A percentile compares a stretch with the other conserved stretches of the same genome.
Evolutionary conservation across 208 protist species (phyloP).

Genomic region (Endotrypanum monterogeii): DNA sequence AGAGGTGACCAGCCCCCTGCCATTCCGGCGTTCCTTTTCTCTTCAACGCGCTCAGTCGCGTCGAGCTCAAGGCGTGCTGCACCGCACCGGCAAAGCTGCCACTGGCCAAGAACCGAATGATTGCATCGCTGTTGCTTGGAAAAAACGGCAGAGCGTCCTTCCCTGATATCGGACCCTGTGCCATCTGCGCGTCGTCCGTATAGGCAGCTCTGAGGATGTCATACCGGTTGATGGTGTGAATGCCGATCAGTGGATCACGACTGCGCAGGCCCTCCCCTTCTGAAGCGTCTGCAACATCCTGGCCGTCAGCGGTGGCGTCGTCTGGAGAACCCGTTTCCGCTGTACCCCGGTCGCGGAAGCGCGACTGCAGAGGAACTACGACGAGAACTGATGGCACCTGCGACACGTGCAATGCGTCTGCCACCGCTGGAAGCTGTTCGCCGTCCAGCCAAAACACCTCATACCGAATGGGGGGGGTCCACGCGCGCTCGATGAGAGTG

Average conservation of each 20-base stretch:
- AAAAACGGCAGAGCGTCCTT: constrained; percentile 33
- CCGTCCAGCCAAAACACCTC: constrained; percentile 54
- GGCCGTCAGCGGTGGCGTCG: constrained; percentile 11
- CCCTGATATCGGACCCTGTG: constrained; percentile 22
- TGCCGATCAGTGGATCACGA: constrained; percentile 23
- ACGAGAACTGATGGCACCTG: constrained; percentile 41
- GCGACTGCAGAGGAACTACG: constrained; percentile 27
- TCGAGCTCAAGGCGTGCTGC: constrained; percentile 12
- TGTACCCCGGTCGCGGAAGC: constrained; percentile 3
- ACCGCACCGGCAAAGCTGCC: constrained; percentile 19
- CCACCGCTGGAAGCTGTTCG: constrained; percentile 37
- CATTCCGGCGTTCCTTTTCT: background rate
- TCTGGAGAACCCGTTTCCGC: constrained; percentile 5
- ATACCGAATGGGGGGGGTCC: constrained; percentile 16
- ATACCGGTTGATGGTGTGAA: constrained; percentile 37
- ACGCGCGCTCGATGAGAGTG: constrained; percentile 14
- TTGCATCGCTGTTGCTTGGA: constrained; percentile 33
- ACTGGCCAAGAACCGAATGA: constrained; percentile 44
- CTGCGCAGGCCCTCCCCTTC: constrained; percentile 11
- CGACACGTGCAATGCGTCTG: constrained; percentile 24
- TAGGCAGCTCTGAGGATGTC: constrained; percentile 33
- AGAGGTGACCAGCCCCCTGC: background rate
- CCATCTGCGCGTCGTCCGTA: constrained; percentile 20
- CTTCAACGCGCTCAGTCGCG: constrained; percentile 9
- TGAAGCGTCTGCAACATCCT: background rate